Base-by-base conservation (phyloP, 768 basidiomycete genomes). In the Lactifluus hygrophoroides region DNA sequence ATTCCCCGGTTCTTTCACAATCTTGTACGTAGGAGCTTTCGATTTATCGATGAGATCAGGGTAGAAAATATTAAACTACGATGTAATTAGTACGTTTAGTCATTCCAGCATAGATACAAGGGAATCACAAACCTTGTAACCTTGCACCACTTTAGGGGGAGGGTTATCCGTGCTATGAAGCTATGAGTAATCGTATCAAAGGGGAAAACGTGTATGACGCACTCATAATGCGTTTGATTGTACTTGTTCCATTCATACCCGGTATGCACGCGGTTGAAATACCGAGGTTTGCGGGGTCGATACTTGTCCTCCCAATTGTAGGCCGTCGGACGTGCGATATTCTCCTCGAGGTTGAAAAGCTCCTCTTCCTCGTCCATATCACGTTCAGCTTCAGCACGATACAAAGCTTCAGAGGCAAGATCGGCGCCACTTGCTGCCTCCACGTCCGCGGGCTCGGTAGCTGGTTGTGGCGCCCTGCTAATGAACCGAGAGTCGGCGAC, bases 231-330 rank as follows among this genome's bases (percentile, higher is more conserved):
- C 3, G 96, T 98, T 71, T 98, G 95, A 71, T 98, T 98, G 72
- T 98, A 99, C 76, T 97, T 98, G 77, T 95, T 98, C 96, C 96
- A 99, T 70, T 99, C 96, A 69, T 95, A 99, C 27, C 96, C 96
- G 30, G 96, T 99, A 68, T 98, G 94, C 25, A 98, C 96, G 57
- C 96, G 86, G 69, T 99, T 99, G 76, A 98, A 97, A 76, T 97
- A 99, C 62, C 94, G 80, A 45, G 96, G 96, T 71, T 98, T 99
- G 35, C 96, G 80, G 30, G 96, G 95, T 38, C 96, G 79, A 67
- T 95, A 98, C 70, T 97, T 95, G 77, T 99, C 96, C 74, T 95
- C 94, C 96, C 95, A 98, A 66, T 91, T 91, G 72, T 98, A 98
- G 3, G 86, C 83, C 1, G 84, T 87, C 16, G 90, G 86, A 64